Evolutionary conservation across 202 grass and related monocot species (phyloP), one percentile per base, ranked within the genome.

Genomic region (Schoenoplectus triqueter): DNA sequence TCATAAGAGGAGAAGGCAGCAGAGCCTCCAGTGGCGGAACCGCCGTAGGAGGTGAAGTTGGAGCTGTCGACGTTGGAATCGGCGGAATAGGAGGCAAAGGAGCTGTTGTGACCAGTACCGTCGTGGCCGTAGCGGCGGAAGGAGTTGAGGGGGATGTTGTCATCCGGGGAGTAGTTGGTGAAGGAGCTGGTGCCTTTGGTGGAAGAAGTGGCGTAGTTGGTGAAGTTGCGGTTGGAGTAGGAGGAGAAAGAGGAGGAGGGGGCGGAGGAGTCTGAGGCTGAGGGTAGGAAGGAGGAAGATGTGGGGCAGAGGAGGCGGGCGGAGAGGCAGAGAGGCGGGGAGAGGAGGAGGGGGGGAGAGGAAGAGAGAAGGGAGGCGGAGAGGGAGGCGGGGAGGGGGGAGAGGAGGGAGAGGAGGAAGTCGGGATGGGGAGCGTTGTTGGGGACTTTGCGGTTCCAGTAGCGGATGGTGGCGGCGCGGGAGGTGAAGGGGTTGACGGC

Each of bases 381-480:
- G 89, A 94, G 91, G 3, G 92, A 86, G 13, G 95, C 90, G 10
- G 88, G 84, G 57, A 95, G 91, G 3, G 95, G 95, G 65, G 95
- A 98, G 79, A 98, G 93, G 84, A 89, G 91, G 82, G 90, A 72
- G 69, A 98, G 75, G 87, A 95, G 86, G 89, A 98, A 98, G 57
- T 84, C 85, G 5, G 96, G 96, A 84, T 95, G 96, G 3, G 93
- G 90, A 10, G 86, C 88, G 88, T 91, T 94, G 88, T 92, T 98
- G 88, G 96, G 91, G 18, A 98, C 88, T 78, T 88, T 89, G 52
- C 96, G 91, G 91, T 94, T 95, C 96, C 96, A 98, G 91, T 98
- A 98, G 2, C 96, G 89, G 82, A 98, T 93, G 81, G 95, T 89
- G 47, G 96, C 96, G 46, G 93, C 96, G 86, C 87, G 89, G 2